These are phyloP conservation scores for Lasiodiplodia citricola DNA, from an alignment of 2,329 filamentous ascomycete species.

Conservation along the genomic window DNA sequence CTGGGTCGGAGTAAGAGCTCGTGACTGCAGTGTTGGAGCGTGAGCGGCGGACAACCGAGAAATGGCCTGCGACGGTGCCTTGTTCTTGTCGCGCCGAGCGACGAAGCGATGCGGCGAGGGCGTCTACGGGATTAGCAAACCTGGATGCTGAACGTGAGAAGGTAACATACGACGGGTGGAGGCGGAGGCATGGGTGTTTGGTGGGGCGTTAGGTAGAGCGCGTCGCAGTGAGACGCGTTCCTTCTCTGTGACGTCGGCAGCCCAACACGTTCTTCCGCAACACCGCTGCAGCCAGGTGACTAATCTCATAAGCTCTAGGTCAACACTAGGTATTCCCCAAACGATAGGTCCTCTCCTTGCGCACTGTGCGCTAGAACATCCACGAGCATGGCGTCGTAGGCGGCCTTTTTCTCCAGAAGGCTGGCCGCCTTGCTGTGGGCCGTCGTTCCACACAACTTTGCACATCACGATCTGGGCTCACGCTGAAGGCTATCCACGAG, in stretches of 20 bases:
- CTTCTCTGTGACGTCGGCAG: constrained; percentile 2
- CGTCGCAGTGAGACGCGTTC: constrained; percentile 3
- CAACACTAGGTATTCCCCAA: not conserved
- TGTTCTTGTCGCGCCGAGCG: not conserved
- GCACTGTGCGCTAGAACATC: not conserved
- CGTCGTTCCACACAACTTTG: not conserved
- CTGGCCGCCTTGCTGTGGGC: not conserved
- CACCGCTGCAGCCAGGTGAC: not conserved
- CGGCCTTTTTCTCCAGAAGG: not conserved
- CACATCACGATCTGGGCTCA: not conserved
- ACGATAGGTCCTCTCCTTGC: not conserved
- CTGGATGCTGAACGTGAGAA: not conserved
- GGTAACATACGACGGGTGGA: constrained; percentile 8
- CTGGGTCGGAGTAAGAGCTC: not conserved
- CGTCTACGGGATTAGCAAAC: not conserved
- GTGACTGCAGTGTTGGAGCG: not conserved
- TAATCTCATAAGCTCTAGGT: not conserved
- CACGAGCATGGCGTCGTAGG: not conserved
- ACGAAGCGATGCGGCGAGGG: constrained; percentile 16
- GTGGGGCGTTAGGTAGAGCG: constrained; percentile 6
- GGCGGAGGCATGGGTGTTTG: constrained; percentile 20
- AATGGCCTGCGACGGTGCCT: not conserved
- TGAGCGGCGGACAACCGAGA: not conserved
- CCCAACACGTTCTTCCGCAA: not conserved
- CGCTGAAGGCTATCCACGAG: not conserved